A percentile compares a stretch with the other conserved stretches of the same genome.
Conservation (phyloP, 1,284 basidiomycete species). For the Sanghuangporus weigelae region DNA sequence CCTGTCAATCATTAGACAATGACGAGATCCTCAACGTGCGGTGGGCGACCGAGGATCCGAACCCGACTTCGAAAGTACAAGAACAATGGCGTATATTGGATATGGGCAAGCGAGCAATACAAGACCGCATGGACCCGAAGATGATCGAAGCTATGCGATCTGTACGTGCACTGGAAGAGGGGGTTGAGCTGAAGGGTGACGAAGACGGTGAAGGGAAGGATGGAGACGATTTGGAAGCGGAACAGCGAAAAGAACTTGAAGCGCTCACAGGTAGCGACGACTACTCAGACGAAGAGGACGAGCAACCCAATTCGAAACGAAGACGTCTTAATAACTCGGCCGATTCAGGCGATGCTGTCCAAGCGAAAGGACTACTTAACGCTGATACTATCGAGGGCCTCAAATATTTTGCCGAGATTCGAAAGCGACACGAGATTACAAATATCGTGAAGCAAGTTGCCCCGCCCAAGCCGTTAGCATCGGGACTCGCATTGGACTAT, state of each 20-base stretch:
- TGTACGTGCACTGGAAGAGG: conserved; percentile 83
- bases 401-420: conserved; percentile 80
- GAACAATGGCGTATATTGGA: conserved; percentile 81
- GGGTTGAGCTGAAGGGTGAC: conserved; percentile 48
- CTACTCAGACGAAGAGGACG: conserved; percentile 23
- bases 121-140: conserved; percentile 74
- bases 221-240: conserved; percentile 25
- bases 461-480: conserved; percentile 27
- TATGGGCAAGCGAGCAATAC: conserved; percentile 80
- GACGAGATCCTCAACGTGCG: conserved; percentile 97
- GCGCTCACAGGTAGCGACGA: conserved; percentile 30
- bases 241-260: conserved; percentile 25
- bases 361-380: conserved; percentile 55
- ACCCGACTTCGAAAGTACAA: conserved; percentile 79
- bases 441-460: conserved; percentile 27
- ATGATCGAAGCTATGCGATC: conserved; percentile 84
- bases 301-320: conserved; percentile 24
- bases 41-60: conserved; percentile 97
- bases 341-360: conserved; percentile 16
- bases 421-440: conserved; percentile 46
- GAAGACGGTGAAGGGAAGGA: conserved; percentile 22
- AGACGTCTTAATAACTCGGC: conserved; percentile 21
- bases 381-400: conserved; percentile 81
- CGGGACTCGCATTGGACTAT: conserved; percentile 62
- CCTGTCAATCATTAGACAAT: conserved; percentile 95